Evolutionary conservation across 2,329 filamentous ascomycete species (phyloP).

Genomic region (Periconia sp.): DNA sequence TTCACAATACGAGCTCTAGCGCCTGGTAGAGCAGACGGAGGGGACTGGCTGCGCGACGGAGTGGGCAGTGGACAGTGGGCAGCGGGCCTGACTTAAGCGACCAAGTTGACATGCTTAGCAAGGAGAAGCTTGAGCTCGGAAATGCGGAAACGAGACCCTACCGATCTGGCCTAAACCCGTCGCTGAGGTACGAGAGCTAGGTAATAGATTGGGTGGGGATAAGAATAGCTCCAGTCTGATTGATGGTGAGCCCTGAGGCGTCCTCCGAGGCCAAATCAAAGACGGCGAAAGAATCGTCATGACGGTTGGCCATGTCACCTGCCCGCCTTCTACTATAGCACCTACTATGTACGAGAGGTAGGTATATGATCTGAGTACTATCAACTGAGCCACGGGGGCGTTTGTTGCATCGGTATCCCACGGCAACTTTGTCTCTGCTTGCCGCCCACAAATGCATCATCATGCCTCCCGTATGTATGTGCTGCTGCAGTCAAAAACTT

Average conservation of each 20-base stretch:
- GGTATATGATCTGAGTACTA: neutral
- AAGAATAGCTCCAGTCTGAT: slow-evolving; percentile 21
- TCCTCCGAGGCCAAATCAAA: slow-evolving; percentile 1
- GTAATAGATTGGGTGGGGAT: slow-evolving; percentile 21
- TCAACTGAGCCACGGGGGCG: neutral
- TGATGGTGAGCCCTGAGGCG: slow-evolving; percentile 7
- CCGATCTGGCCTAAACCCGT: slow-evolving; percentile 20
- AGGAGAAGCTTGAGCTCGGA: slow-evolving; percentile 31
- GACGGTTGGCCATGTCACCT: slow-evolving; percentile 12
- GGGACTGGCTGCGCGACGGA: slow-evolving; percentile 8
- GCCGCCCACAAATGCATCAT: neutral
- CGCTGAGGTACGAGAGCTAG: slow-evolving; percentile 16
- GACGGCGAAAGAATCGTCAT: slow-evolving; percentile 7
- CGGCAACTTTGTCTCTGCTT: slow-evolving; percentile 3
- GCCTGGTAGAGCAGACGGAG: neutral
- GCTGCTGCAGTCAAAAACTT: neutral
- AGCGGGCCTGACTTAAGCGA: slow-evolving; percentile 12
- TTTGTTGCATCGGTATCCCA: neutral
- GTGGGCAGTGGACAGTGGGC: too few species aligned
- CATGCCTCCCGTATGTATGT: neutral
- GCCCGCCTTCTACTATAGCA: neutral
- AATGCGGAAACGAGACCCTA: slow-evolving; percentile 33
- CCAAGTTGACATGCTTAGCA: slow-evolving; percentile 15
- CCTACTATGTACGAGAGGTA: too few species aligned
- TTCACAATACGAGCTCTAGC: neutral